Conservation (phyloP, 225 moss, liverwort and hornwort genomes). For the Bryoerythrophyllum caledonicum region DNA sequence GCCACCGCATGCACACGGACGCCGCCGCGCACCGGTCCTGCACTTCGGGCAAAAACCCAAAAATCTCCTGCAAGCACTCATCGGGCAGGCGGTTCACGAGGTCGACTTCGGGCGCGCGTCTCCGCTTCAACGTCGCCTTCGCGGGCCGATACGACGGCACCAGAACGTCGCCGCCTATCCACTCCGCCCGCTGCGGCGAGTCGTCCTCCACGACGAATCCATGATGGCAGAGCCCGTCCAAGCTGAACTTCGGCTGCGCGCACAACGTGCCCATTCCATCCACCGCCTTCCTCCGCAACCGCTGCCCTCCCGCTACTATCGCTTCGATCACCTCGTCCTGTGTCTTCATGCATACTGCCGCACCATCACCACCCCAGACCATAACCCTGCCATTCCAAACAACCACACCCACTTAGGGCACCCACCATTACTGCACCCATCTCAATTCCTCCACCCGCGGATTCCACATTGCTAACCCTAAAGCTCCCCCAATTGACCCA, state of each 20-base stretch:
- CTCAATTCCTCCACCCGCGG: no score
- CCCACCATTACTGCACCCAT: no score
- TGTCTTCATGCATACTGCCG: slow-evolving; percentile 55
- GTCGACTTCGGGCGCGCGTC: slow-evolving; percentile 37
- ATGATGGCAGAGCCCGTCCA: slow-evolving; percentile 26
- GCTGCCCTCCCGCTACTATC: slow-evolving; percentile 31
- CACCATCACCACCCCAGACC: slow-evolving; percentile 40
- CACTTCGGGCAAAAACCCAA: slow-evolving; percentile 59
- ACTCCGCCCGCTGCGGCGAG: slow-evolving; percentile 65
- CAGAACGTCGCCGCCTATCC: slow-evolving; percentile 57
- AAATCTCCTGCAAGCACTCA: slow-evolving; percentile 74
- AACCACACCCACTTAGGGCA: neutral
- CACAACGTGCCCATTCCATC: slow-evolving; percentile 51
- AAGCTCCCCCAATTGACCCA: neutral
- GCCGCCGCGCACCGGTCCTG: slow-evolving; percentile 68
- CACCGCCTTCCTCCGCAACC: slow-evolving; percentile 49
- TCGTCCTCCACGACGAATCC: slow-evolving; percentile 42
- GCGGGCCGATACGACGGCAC: slow-evolving; percentile 32
- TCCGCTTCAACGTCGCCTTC: slow-evolving; percentile 15
- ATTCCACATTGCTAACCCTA: neutral
- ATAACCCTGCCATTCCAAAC: slow-evolving; percentile 25
- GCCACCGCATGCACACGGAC: slow-evolving; percentile 73
- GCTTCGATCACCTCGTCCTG: slow-evolving; percentile 45
- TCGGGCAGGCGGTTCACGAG: slow-evolving; percentile 61
- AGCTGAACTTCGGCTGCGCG: slow-evolving; percentile 34